Base-by-base conservation (phyloP, 305 asterid genomes). In the Solanum hybrid region DNA sequence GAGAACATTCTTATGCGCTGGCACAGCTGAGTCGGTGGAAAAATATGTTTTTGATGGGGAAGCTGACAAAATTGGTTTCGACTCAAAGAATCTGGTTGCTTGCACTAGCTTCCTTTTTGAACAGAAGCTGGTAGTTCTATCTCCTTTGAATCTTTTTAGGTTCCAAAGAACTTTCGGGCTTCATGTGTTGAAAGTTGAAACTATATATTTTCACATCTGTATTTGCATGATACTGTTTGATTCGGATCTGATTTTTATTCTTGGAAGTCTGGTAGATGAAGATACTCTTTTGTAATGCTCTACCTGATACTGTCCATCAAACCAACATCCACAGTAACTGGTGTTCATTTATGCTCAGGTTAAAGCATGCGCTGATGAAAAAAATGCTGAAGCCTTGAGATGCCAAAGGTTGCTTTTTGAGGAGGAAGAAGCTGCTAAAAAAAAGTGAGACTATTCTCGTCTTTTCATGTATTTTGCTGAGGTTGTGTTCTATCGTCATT, bases 401-500 rank as follows among this genome's bases (percentile, higher is more conserved):
- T 94, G 96, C 91, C 98, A 97, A 83, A 95, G 95, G 92, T 95
- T 95, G 93, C 99, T 98, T 77, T 96, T 97, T 92, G 99, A 95
- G 95, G 99, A 98, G 93, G 99, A 97, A 92, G 99, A 98, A 92
- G 98, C 98, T 89, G 97, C 95, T 90, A 94, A 95, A 91, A 95
- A 92, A 92, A 94, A 98, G 99, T 97, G 85, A 76, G 76, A 45
- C 87, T 83, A 39, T 45, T 81, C 72, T 83, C 12, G 0, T 8
- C n/a, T 83, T 45, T 45, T 45, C 38, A 29, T 83, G 37, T 83
- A 38, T 81, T 81, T 26, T 81, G 11, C 27, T 41, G 87, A 41
- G 87, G 10, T 41, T 82, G 41, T 82, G 87, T 24, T 15, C 37
- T 41, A 27, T 41, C 73, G n/a, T 82, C 17, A 1, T 83, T 83